Evolutionary conservation across 441 rosid genomes (phyloP).

Genomic region (Manihot esculenta): DNA sequence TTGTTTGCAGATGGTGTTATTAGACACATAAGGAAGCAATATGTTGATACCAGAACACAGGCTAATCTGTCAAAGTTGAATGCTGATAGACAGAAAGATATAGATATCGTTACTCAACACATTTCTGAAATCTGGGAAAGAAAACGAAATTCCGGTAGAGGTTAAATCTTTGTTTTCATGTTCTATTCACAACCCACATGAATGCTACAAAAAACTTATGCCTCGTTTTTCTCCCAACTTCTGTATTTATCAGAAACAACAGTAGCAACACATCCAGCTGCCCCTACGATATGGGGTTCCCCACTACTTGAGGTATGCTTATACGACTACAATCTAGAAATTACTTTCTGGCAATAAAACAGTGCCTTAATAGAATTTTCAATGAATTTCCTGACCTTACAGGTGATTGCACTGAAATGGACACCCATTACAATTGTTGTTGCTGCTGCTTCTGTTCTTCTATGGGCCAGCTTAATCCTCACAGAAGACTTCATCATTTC

Average conservation of each 20-base stretch:
- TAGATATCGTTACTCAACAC: constrained; percentile 35
- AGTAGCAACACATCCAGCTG: constrained; percentile 15
- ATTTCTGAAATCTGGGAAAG: constrained; percentile 40
- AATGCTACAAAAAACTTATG: too few species aligned
- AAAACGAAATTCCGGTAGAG: constrained; percentile 34
- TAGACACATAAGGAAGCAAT: constrained; percentile 45
- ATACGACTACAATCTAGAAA: background rate
- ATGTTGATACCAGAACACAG: constrained; percentile 56
- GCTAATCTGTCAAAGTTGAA: constrained; percentile 51
- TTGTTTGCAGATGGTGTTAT: constrained; percentile 35
- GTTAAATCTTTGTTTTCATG: background rate
- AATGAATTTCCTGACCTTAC: constrained; percentile 9
- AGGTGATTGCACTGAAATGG: constrained; percentile 59
- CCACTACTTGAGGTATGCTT: constrained; percentile 39
- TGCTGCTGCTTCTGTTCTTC: constrained; percentile 37
- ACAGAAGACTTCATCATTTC: constrained; percentile 41
- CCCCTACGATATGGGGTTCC: constrained; percentile 44
- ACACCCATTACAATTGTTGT: constrained; percentile 42
- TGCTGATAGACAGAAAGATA: constrained; percentile 36
- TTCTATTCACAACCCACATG: background rate
- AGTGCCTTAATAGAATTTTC: background rate
- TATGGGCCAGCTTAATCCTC: constrained; percentile 37
- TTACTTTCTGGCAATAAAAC: too few species aligned
- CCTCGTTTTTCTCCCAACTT: background rate
- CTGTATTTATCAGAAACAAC: constrained; percentile 24